phyloP scores from a whole-genome alignment of 2,329 filamentous ascomycete genomes.

The Botrytis pseudocinerea region DNA sequence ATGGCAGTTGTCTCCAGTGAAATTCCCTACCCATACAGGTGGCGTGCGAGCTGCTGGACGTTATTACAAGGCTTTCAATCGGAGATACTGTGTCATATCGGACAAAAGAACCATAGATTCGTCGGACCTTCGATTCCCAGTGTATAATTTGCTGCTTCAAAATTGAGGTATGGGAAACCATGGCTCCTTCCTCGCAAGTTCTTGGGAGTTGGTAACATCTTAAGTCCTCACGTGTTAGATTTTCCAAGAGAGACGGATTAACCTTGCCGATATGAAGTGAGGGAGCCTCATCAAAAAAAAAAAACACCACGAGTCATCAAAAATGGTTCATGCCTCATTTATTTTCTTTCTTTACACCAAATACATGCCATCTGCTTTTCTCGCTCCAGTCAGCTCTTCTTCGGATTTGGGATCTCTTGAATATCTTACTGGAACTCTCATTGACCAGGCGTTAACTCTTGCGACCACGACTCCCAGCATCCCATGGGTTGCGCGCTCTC shows the following conservation, averaged over 20 bases:
- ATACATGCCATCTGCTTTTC: neutral
- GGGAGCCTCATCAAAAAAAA: too few species aligned
- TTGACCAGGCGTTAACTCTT: neutral
- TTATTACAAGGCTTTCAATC: neutral
- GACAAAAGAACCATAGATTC: neutral
- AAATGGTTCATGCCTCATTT: neutral
- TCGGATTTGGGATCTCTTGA: neutral
- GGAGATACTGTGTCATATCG: neutral
- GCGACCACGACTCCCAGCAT: neutral
- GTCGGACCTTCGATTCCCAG: neutral
- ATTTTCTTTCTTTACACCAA: neutral
- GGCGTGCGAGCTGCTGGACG: neutral
- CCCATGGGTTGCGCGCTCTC: neutral
- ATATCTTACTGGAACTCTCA: neutral
- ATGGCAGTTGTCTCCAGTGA: neutral
- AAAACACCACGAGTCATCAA: neutral
- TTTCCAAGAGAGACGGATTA: neutral
- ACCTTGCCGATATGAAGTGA: neutral
- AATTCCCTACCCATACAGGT: neutral
- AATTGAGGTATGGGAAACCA: too few species aligned
- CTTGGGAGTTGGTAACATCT: neutral
- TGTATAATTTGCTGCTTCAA: neutral
- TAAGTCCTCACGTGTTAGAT: neutral
- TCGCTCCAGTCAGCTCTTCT: neutral
- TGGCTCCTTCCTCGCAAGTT: neutral